These are phyloP conservation scores for Mortierella sp. DNA, from an alignment of 371 early-diverging fungal species.

Conservation along the genomic window DNA sequence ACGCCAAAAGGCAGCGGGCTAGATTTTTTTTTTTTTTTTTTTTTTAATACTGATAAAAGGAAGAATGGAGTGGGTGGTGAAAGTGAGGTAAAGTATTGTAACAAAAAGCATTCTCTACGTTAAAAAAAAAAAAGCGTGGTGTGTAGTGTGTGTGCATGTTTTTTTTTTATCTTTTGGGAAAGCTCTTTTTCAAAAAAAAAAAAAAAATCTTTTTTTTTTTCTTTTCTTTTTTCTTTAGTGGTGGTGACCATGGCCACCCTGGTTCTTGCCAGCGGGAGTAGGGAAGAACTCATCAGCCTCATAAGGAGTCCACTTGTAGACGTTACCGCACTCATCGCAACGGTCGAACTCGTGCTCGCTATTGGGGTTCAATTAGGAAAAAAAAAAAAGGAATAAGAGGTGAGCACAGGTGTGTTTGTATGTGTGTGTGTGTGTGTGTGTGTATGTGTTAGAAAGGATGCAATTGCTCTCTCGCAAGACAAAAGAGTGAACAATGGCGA, in stretches of 20 bases:
- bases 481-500: not conserved
- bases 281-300: slow-evolving; percentile 52
- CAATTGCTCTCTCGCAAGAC: not conserved
- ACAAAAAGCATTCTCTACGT: not conserved
- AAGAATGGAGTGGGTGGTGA: slow-evolving; percentile 3
- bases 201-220: slow-evolving; percentile 38
- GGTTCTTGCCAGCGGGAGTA: slow-evolving; percentile 17
- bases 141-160: not conserved
- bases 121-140: not conserved
- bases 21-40: too few relatives aligned
- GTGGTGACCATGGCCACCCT: slow-evolving; percentile 28
- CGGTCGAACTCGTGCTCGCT: slow-evolving; percentile 80
- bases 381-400: slow-evolving; percentile 87
- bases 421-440: slow-evolving; percentile 93
- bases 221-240: slow-evolving; percentile 28
- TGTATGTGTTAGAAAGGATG: slow-evolving; percentile 80
- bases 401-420: too few relatives aligned
- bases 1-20: too few relatives aligned
- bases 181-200: not conserved
- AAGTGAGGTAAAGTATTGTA: not conserved
- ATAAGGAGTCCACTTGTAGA: slow-evolving; percentile 65
- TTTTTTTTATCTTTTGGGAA: not conserved
- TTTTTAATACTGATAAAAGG: too few relatives aligned
- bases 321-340: slow-evolving; percentile 96
- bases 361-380: slow-evolving; percentile 70